phyloP scores from a whole-genome alignment of 73 alveolate species.

The Tetrahymena elliotti region DNA sequence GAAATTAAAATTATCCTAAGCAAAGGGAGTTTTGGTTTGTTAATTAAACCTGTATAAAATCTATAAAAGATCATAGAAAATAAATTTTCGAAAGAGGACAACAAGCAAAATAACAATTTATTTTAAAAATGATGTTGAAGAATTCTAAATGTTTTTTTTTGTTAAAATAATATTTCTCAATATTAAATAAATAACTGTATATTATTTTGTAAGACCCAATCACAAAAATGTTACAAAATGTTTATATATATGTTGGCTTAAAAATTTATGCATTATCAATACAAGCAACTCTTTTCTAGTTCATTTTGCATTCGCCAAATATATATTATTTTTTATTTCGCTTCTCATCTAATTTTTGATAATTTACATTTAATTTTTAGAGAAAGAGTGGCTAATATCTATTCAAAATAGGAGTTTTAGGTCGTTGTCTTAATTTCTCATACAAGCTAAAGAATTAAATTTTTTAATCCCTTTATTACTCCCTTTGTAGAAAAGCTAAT shows the following conservation, averaged over 20 bases:
- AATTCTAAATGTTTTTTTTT: too few relatives aligned
- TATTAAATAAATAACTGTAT: too few relatives aligned
- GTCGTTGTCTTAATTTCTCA: background rate
- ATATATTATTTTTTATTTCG: background rate
- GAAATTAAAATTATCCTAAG: background rate
- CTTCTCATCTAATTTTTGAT: background rate
- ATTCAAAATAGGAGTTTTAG: background rate
- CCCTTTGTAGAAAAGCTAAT: background rate
- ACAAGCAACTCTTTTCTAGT: background rate
- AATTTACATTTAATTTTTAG: background rate
- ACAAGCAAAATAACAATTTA: too few relatives aligned
- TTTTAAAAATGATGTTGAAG: too few relatives aligned
- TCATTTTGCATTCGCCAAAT: background rate
- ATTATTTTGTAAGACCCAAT: too few relatives aligned
- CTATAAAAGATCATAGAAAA: background rate
- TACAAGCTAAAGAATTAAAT: background rate
- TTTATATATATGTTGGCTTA: background rate
- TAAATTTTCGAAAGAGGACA: background rate
- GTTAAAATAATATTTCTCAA: too few relatives aligned
- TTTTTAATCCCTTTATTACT: background rate
- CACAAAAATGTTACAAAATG: background rate
- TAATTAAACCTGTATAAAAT: background rate
- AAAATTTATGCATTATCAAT: too few relatives aligned
- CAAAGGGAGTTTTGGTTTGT: background rate
- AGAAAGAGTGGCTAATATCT: background rate